Conservation (phyloP, 1,139 yeast species). For the Candida sojae region DNA sequence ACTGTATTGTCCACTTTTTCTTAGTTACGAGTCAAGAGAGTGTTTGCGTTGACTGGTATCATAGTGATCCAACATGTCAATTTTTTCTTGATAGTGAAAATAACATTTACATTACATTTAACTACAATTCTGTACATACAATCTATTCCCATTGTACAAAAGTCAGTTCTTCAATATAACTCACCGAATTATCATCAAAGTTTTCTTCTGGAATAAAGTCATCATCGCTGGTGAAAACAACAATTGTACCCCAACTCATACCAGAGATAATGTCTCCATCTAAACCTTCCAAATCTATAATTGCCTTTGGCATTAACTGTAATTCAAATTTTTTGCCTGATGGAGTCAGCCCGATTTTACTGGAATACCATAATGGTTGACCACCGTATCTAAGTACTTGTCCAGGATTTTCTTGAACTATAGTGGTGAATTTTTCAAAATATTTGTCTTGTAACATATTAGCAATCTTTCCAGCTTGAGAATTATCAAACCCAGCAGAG, state of each 20-base stretch:
- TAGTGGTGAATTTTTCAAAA: constrained; percentile 75
- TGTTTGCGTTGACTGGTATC: no score
- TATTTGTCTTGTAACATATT: constrained; percentile 69
- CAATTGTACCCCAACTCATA: constrained; percentile 97
- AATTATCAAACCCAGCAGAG: constrained; percentile 22
- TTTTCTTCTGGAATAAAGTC: constrained; percentile 61
- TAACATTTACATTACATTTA: no score
- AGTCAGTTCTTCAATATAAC: constrained; percentile 86
- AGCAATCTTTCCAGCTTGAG: constrained; percentile 45
- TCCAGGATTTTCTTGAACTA: constrained; percentile 76
- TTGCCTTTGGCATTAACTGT: constrained; percentile 93
- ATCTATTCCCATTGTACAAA: constrained; percentile 90
- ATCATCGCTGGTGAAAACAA: constrained; percentile 77
- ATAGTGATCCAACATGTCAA: no score
- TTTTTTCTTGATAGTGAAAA: no score
- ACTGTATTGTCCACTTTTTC: no score
- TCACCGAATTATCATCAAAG: constrained; percentile 66
- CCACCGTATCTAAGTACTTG: constrained; percentile 88
- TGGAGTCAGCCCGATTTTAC: constrained; percentile 53
- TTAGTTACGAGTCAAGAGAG: no score
- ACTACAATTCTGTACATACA: no score
- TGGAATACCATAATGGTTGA: constrained; percentile 69
- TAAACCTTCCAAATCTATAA: constrained; percentile 69
- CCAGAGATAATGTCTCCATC: constrained; percentile 56
- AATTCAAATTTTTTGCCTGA: constrained; percentile 58